Percentiles rank a stretch among this genome's conserved stretches.
phyloP scores from a whole-genome alignment of 2,329 filamentous ascomycete genomes.

The Beauveria medogensis region DNA sequence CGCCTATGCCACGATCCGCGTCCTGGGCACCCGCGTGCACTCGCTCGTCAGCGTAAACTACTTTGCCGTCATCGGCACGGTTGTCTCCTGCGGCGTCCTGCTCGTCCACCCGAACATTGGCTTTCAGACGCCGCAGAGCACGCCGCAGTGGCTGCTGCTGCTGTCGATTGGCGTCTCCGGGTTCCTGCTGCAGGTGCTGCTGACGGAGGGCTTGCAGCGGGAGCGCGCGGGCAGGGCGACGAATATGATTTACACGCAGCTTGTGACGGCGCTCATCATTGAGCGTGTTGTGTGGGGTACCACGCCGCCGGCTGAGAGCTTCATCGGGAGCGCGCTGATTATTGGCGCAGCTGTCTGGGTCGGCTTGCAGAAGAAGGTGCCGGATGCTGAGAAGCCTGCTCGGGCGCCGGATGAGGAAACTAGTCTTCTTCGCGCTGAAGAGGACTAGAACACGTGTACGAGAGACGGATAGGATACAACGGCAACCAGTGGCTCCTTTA shows the following conservation, averaged over 20 bases:
- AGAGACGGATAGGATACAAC: background rate
- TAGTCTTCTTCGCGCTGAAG: slow-evolving; percentile 18
- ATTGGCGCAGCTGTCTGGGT: slow-evolving; percentile 35
- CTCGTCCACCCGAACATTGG: slow-evolving; percentile 33
- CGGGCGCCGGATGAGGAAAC: slow-evolving; percentile 27
- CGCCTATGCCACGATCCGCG: slow-evolving; percentile 65
- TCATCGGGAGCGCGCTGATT: slow-evolving; percentile 31
- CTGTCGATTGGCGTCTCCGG: slow-evolving; percentile 59
- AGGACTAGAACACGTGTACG: background rate
- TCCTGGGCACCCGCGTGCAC: slow-evolving; percentile 68
- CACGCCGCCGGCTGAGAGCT: slow-evolving; percentile 28
- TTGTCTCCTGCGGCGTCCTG: slow-evolving; percentile 57
- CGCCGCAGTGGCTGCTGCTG: slow-evolving; percentile 37
- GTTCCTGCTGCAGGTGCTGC: slow-evolving; percentile 69
- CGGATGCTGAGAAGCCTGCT: slow-evolving; percentile 15
- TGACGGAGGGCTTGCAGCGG: slow-evolving; percentile 64
- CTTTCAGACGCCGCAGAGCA: slow-evolving; percentile 26
- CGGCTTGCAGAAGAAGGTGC: slow-evolving; percentile 30
- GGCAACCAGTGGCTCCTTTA: background rate
- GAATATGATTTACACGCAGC: slow-evolving; percentile 25
- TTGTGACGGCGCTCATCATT: slow-evolving; percentile 28
- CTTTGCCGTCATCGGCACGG: slow-evolving; percentile 58
- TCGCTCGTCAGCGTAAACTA: slow-evolving; percentile 73
- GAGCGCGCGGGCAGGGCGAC: slow-evolving; percentile 43
- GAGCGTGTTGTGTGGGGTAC: slow-evolving; percentile 36